Evolutionary conservation across 169 alveolate species (phyloP).

Genomic region (Cryptosporidium viatorum): DNA sequence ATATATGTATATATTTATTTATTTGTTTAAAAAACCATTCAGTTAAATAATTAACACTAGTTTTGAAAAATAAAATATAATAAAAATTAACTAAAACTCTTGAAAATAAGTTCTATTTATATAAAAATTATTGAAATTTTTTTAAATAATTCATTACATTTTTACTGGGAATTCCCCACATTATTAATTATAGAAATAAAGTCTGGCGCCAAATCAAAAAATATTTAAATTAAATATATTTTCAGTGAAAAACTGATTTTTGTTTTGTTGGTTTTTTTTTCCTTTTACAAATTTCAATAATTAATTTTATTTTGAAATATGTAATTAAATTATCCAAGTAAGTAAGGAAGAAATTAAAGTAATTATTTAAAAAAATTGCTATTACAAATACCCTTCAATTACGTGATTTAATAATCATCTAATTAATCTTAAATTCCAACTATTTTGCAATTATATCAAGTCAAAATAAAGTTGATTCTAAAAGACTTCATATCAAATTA

Average conservation of each 20-base stretch:
- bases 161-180: slow-evolving; percentile 12
- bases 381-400: background rate
- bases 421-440: background rate
- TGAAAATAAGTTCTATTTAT: too few species aligned
- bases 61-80: too few species aligned
- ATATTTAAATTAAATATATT: background rate
- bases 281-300: background rate
- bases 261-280: too few species aligned
- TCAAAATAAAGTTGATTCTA: background rate
- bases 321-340: background rate
- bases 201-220: slow-evolving; percentile 1
- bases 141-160: background rate
- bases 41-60: too few species aligned
- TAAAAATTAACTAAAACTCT: too few species aligned
- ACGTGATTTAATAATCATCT: background rate
- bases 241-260: background rate
- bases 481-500: background rate
- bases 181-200: background rate
- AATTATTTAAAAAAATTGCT: background rate
- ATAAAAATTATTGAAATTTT: background rate
- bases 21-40: too few species aligned
- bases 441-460: background rate
- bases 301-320: background rate
- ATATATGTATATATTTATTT: too few species aligned
- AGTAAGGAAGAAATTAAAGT: background rate